Percentiles rank a stretch among this genome's conserved stretches.
phyloP scores from a whole-genome alignment of 23 red algal species.

The Gracilariopsis chorda region DNA sequence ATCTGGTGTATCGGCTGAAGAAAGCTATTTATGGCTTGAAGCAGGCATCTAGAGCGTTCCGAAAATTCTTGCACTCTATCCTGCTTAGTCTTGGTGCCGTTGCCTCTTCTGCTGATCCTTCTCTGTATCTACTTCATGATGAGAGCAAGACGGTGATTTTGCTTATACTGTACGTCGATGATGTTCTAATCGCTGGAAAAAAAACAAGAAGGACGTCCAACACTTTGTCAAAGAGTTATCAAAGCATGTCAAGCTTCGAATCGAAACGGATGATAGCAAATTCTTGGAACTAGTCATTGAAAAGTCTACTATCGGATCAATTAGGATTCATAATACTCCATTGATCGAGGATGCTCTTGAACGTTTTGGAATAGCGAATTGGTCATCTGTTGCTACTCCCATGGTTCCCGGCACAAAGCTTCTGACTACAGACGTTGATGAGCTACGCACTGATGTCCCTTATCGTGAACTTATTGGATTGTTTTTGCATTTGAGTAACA shows the following conservation, averaged over 20 bases:
- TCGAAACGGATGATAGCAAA: not conserved
- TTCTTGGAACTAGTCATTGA: not conserved
- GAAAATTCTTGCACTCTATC: not conserved
- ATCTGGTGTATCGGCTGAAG: not conserved
- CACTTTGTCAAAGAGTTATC: not conserved
- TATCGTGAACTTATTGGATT: not conserved
- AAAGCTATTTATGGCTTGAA: conserved; percentile 23
- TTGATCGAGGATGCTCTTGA: not conserved
- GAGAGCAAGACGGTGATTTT: not conserved
- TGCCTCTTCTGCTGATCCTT: not conserved
- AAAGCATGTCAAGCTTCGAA: not conserved
- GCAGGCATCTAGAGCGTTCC: not conserved
- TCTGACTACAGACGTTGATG: not conserved
- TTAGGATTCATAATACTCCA: not conserved
- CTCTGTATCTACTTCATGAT: not conserved
- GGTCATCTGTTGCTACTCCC: not conserved
- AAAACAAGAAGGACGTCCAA: not conserved
- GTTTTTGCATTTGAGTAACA: not conserved
- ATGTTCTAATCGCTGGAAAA: not conserved
- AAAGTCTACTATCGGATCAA: not conserved
- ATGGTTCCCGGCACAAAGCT: not conserved
- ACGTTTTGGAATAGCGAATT: not conserved
- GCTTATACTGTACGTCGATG: conserved; percentile 7
- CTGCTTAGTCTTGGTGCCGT: not conserved
- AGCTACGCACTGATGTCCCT: not conserved